Percentiles rank a stretch among this genome's conserved stretches.
Conservation (phyloP, 2,329 filamentous ascomycete genomes). For the Chrysoporthe puriensis region DNA sequence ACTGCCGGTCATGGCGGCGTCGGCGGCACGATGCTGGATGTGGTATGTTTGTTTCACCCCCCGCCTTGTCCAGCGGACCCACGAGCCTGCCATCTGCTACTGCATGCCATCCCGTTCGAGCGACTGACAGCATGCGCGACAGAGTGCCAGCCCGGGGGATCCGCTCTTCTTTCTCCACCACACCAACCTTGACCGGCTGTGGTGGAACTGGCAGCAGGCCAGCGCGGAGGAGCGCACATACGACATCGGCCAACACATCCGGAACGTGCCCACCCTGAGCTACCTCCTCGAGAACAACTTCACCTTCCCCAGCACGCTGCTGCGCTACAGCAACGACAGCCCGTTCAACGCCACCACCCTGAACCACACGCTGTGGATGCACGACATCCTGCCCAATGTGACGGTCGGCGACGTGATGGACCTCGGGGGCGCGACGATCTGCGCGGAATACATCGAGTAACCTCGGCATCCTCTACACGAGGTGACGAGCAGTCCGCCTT, state of each 20-base stretch:
- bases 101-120: too few relatives aligned
- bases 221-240: conserved; percentile 31
- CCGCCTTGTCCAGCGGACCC: conserved; percentile 36
- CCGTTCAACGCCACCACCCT: conserved; percentile 3
- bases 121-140: conserved; percentile 3
- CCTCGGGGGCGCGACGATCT: conserved; percentile 14
- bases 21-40: conserved; percentile 31
- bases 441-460: conserved; percentile 18
- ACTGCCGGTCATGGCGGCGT: conserved; percentile 33
- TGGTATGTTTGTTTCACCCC: conserved; percentile 23
- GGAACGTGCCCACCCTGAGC: conserved; percentile 26
- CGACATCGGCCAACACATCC: conserved; percentile 30
- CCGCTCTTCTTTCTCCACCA: conserved; percentile 40
- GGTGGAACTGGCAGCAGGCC: conserved; percentile 38
- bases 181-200: conserved; percentile 36
- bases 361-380: conserved; percentile 23
- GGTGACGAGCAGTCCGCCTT: too few relatives aligned
- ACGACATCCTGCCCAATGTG: conserved; percentile 15
- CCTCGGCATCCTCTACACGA: too few relatives aligned
- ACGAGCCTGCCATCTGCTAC: not conserved
- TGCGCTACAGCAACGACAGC: not conserved
- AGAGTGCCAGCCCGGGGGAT: conserved; percentile 38
- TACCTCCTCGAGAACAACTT: conserved; percentile 9
- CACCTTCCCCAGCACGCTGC: not conserved
- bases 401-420: conserved; percentile 23